Percentiles rank a stretch among this genome's conserved stretches.
phyloP scores from a whole-genome alignment of 1,284 basidiomycete genomes.

The Phylloboletellus chloephorus region DNA sequence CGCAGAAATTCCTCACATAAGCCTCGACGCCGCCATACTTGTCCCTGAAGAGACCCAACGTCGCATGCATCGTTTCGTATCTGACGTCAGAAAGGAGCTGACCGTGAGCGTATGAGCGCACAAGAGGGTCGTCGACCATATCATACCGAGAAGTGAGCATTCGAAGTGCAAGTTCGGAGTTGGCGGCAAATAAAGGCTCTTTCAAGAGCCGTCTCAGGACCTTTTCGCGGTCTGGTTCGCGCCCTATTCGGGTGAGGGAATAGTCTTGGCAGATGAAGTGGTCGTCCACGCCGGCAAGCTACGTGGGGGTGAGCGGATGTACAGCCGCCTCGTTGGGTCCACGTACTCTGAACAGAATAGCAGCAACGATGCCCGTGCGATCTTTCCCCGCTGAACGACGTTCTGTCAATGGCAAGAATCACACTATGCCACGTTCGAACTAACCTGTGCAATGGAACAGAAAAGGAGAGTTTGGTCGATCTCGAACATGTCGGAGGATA shows the following conservation, averaged over 20 bases:
- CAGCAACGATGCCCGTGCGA: slow-evolving; percentile 70
- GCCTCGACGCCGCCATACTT: slow-evolving; percentile 63
- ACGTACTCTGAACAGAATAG: slow-evolving; percentile 60
- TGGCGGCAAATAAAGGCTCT: slow-evolving; percentile 65
- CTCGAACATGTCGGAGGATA: slow-evolving; percentile 65
- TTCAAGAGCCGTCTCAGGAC: slow-evolving; percentile 61
- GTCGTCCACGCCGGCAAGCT: slow-evolving; percentile 68
- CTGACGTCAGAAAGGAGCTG: slow-evolving; percentile 31
- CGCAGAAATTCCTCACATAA: slow-evolving; percentile 52
- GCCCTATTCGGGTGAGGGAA: slow-evolving; percentile 65
- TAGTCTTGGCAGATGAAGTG: slow-evolving; percentile 67
- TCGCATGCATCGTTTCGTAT: slow-evolving; percentile 65
- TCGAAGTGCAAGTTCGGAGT: slow-evolving; percentile 66
- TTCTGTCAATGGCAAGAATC: slow-evolving; percentile 1
- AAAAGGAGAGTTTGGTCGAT: slow-evolving; percentile 56
- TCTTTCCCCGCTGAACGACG: slow-evolving; percentile 62
- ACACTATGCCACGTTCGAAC: slow-evolving; percentile 2
- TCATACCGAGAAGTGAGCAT: slow-evolving; percentile 72
- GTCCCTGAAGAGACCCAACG: slow-evolving; percentile 51
- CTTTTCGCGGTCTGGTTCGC: slow-evolving; percentile 66
- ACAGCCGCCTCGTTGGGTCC: neutral
- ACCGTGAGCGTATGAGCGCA: neutral
- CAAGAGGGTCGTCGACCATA: neutral
- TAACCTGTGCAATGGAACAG: slow-evolving; percentile 72
- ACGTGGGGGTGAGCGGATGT: slow-evolving; percentile 7